These are phyloP conservation scores for Talaromyces sp. DNA, from an alignment of 2,329 filamentous ascomycete species.

Conservation along the genomic window DNA sequence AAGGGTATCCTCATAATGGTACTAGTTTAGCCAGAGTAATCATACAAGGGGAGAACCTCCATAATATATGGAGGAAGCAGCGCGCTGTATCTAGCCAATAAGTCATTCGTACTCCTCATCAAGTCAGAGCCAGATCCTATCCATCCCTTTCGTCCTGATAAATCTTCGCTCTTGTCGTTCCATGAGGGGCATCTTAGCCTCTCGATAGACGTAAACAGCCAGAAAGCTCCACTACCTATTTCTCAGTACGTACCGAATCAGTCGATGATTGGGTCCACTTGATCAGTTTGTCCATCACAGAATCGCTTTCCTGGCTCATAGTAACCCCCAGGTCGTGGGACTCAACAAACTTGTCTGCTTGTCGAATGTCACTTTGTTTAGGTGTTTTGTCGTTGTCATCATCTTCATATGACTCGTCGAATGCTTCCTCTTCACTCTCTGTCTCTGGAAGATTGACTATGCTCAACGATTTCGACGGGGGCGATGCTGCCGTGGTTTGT, in stretches of 20 bases:
- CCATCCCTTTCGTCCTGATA: neutral
- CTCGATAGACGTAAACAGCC: neutral
- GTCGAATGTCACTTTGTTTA: neutral
- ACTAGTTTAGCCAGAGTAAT: neutral
- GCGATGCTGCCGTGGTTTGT: slow-evolving; percentile 4
- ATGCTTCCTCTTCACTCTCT: neutral
- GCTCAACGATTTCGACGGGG: slow-evolving; percentile 5
- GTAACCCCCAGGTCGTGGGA: neutral
- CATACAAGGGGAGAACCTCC: slow-evolving; percentile 5
- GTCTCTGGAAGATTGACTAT: neutral
- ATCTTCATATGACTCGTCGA: neutral
- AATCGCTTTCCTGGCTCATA: slow-evolving; percentile 13
- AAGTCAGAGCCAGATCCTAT: neutral
- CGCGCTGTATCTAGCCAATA: neutral
- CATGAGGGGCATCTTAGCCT: neutral
- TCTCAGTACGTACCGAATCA: slow-evolving; percentile 5
- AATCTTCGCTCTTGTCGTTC: neutral
- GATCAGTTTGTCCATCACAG: slow-evolving; percentile 11
- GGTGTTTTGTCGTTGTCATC: slow-evolving; percentile 11
- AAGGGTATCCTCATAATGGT: slow-evolving; percentile 18
- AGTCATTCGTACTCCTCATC: slow-evolving; percentile 2
- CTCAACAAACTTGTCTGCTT: neutral
- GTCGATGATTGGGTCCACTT: slow-evolving; percentile 17
- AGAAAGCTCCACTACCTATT: neutral
- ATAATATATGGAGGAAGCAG: neutral